Percentiles rank a stretch among this genome's conserved stretches.
Conservation (phyloP, 2,329 filamentous ascomycete species). For the Coniella vitis region DNA sequence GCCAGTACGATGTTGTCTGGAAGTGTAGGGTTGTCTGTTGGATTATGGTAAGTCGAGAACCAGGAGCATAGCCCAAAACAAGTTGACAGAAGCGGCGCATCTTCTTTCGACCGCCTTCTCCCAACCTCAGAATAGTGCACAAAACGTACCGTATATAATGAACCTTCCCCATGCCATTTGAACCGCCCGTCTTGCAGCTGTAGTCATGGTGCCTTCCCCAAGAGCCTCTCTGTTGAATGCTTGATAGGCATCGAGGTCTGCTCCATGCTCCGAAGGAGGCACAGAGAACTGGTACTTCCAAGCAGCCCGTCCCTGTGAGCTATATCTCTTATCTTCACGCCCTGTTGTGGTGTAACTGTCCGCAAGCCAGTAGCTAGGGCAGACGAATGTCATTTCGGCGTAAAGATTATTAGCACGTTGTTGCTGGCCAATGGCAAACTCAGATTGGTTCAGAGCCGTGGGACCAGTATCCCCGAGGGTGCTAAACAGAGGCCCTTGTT, state of each 20-base stretch:
- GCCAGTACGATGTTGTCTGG: background rate
- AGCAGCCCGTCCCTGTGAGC: conserved; percentile 19
- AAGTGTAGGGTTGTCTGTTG: conserved; percentile 27
- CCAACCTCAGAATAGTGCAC: no score
- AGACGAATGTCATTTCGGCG: conserved; percentile 46
- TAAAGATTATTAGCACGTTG: conserved; percentile 44
- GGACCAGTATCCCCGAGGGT: conserved; percentile 30
- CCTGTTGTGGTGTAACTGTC: conserved; percentile 31
- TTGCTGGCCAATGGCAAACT: conserved; percentile 39
- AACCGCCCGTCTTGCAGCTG: conserved; percentile 20
- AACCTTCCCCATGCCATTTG: conserved; percentile 31
- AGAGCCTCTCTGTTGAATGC: conserved; percentile 16
- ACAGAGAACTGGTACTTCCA: conserved; percentile 40
- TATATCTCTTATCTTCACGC: conserved; percentile 16
- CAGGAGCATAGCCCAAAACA: no score
- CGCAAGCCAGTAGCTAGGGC: conserved; percentile 45
- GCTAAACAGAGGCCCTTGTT: conserved; percentile 1
- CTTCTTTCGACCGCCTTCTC: no score
- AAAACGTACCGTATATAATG: conserved; percentile 25
- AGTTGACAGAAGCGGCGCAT: no score
- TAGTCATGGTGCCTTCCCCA: conserved; percentile 13
- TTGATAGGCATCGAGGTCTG: conserved; percentile 27
- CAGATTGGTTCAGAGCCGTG: conserved; percentile 17
- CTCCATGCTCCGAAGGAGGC: conserved; percentile 27
- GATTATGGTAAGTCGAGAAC: background rate